Conservation (phyloP, 2,329 filamentous ascomycete genomes). For the Colletotrichum sublineola region DNA sequence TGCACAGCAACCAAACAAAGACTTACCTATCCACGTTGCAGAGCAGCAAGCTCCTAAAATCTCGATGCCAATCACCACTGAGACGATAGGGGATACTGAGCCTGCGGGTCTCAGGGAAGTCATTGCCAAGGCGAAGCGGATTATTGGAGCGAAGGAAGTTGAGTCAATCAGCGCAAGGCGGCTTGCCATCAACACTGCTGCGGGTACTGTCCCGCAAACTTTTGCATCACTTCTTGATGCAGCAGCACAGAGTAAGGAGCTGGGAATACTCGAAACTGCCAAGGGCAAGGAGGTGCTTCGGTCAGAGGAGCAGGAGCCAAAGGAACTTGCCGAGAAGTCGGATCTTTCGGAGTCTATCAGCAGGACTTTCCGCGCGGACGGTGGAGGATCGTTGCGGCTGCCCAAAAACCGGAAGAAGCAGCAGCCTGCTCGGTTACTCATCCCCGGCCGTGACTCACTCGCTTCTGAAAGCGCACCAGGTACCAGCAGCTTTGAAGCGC, state of each 20-base stretch:
- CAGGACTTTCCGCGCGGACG: constrained; percentile 47
- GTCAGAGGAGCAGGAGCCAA: neutral
- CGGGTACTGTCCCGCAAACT: neutral
- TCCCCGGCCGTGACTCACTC: neutral
- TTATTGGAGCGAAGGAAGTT: neutral
- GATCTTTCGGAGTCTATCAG: constrained; percentile 14
- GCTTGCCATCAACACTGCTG: neutral
- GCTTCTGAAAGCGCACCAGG: neutral
- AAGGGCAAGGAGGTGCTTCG: neutral
- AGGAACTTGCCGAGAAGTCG: neutral
- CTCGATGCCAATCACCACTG: neutral
- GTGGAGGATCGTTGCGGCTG: constrained; percentile 53
- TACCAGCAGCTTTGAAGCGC: neutral
- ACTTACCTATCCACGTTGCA: neutral
- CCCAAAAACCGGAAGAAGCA: constrained; percentile 49
- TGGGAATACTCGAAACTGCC: neutral
- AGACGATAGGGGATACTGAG: neutral
- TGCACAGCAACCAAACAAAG: neutral
- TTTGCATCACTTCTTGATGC: neutral
- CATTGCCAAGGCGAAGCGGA: neutral
- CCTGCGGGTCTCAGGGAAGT: neutral
- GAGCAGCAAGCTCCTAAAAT: neutral
- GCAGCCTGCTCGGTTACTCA: constrained; percentile 16
- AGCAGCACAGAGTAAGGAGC: neutral
- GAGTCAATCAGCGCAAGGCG: neutral